Conservation (phyloP, 176 grass and related monocot species). For the Rhynchospora pubera region DNA sequence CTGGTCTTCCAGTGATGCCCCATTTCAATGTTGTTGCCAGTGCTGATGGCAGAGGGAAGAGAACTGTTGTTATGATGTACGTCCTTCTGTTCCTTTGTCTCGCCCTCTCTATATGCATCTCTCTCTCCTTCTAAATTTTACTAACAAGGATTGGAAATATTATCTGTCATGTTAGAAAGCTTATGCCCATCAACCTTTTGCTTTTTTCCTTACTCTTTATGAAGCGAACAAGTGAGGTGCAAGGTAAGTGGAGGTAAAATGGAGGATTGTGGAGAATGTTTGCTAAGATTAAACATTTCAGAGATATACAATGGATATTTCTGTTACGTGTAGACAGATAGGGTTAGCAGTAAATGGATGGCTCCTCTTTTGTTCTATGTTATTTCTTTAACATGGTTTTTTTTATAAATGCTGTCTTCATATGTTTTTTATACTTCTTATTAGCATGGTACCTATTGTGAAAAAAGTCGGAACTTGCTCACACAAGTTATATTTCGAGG, state of each 20-base stretch:
- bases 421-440: background rate
- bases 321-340: background rate
- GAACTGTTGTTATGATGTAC: conserved; percentile 94
- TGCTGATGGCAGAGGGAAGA: conserved; percentile 54
- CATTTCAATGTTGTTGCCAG: conserved; percentile 54
- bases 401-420: background rate
- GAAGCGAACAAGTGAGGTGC: background rate
- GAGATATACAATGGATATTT: background rate
- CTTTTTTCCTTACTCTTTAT: background rate
- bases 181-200: background rate
- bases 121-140: background rate
- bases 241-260: background rate
- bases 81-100: conserved; percentile 9
- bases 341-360: too few species aligned
- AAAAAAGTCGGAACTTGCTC: background rate
- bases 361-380: background rate
- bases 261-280: background rate
- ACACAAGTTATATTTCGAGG: background rate
- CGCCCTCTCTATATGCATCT: background rate
- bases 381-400: background rate
- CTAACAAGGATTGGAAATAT: background rate
- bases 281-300: background rate
- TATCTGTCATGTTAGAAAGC: background rate
- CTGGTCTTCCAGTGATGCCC: conserved; percentile 37
- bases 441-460: background rate